Evolutionary conservation across 768 basidiomycete genomes (phyloP).

Genomic region (Suillus tomentosus): DNA sequence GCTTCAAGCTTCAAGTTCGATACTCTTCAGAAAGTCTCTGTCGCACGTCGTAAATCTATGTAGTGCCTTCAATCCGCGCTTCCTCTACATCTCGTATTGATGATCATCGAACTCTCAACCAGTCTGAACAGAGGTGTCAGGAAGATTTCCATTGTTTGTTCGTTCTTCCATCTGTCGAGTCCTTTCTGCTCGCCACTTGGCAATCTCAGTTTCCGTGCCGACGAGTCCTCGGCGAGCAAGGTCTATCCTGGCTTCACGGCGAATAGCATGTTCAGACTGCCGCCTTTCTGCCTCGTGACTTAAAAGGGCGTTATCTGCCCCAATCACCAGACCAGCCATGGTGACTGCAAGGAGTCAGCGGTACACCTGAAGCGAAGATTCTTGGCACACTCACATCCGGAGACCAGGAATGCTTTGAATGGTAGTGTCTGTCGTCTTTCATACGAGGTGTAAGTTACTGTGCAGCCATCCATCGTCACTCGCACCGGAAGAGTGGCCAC

Average conservation of each 20-base stretch:
- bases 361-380: neutral
- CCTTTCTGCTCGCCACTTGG: slow-evolving; percentile 68
- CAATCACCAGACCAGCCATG: slow-evolving; percentile 67
- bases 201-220: slow-evolving; percentile 82
- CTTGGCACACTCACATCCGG: slow-evolving; percentile 53
- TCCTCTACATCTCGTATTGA: neutral
- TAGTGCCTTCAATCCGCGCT: neutral
- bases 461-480: slow-evolving; percentile 17
- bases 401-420: slow-evolving; percentile 79
- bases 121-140: neutral
- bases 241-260: slow-evolving; percentile 73
- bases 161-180: slow-evolving; percentile 21
- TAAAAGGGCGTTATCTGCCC: slow-evolving; percentile 76
- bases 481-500: slow-evolving; percentile 74
- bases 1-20: neutral
- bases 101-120: neutral
- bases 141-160: neutral
- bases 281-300: slow-evolving; percentile 69
- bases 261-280: slow-evolving; percentile 64
- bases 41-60: neutral
- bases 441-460: slow-evolving; percentile 7
- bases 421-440: slow-evolving; percentile 75
- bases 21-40: neutral
- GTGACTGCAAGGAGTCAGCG: slow-evolving; percentile 45
- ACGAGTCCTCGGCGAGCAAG: slow-evolving; percentile 74